Evolutionary conservation across 1,284 basidiomycete species (phyloP).

Genomic region (Trichosporon sp.): DNA sequence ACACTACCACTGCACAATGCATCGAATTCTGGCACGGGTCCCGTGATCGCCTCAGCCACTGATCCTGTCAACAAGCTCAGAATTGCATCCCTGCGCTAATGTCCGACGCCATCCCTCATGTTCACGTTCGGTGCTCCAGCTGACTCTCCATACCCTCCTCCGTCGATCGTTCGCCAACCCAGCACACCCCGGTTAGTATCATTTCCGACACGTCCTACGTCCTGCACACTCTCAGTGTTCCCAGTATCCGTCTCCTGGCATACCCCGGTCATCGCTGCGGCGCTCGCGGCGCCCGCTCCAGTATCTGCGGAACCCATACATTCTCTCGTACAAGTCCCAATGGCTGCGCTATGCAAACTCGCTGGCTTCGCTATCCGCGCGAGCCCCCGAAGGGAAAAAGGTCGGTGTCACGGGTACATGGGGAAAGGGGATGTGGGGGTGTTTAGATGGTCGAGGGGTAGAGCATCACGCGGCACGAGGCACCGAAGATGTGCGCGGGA

Average conservation of each 20-base stretch:
- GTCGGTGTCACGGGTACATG: slow-evolving; percentile 4
- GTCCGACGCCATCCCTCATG: not conserved
- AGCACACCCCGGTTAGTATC: not conserved
- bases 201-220: not conserved
- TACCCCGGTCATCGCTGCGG: not conserved
- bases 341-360: slow-evolving; percentile 25
- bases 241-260: not conserved
- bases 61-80: not conserved
- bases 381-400: not conserved
- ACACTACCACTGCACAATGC: not conserved
- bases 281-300: not conserved
- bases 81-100: not conserved
- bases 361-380: slow-evolving; percentile 2
- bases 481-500: slow-evolving; percentile 92
- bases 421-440: not conserved
- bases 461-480: slow-evolving; percentile 74
- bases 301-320: slow-evolving; percentile 26
- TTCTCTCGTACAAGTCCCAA: slow-evolving; percentile 26
- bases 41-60: not conserved
- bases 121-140: not conserved
- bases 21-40: not conserved
- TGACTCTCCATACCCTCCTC: not conserved
- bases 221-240: not conserved
- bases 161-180: not conserved
- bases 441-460: slow-evolving; percentile 52